Evolutionary conservation across 495 filamentous ascomycete genomes (phyloP).

Genomic region (Talaromyces trachyspermus): DNA sequence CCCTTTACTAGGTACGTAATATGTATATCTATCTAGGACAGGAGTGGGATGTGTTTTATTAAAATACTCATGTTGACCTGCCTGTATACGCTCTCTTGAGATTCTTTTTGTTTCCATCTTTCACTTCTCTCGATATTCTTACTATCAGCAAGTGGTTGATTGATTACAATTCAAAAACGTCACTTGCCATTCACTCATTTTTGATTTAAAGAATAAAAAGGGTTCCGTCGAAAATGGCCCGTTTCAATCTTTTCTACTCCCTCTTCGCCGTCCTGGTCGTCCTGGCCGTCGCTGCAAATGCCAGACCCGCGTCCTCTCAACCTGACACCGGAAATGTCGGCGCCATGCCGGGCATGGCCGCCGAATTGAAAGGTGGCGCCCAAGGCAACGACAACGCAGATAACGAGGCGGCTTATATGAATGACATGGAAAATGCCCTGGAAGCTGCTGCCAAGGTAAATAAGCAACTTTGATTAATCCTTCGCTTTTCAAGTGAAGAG

Average conservation of each 20-base stretch:
- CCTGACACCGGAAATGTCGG: slow-evolving; percentile 3
- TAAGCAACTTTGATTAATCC: neutral
- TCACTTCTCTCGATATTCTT: no score
- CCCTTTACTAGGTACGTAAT: no score
- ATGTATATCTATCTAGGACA: no score
- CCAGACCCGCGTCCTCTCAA: slow-evolving; percentile 23
- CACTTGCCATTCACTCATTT: slow-evolving; percentile 15
- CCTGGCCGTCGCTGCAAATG: slow-evolving; percentile 25
- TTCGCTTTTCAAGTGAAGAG: slow-evolving; percentile 4
- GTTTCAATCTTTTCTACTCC: slow-evolving; percentile 22
- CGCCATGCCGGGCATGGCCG: slow-evolving; percentile 3
- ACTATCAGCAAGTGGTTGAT: no score
- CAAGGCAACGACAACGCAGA: slow-evolving; percentile 8
- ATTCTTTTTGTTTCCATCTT: no score
- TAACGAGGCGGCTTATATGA: slow-evolving; percentile 7
- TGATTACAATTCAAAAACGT: no score
- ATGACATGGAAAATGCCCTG: neutral
- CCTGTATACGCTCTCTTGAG: no score
- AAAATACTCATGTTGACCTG: no score
- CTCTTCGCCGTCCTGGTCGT: slow-evolving; percentile 25
- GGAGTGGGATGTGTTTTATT: no score
- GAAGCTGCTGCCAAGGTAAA: slow-evolving; percentile 3
- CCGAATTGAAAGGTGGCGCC: neutral
- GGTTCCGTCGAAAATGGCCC: slow-evolving; percentile 26
- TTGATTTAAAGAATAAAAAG: slow-evolving; percentile 3